Evolutionary conservation across 2,329 filamentous ascomycete genomes (phyloP), one percentile per base, ranked within the genome.

Genomic region (Ascochyta rabiei): DNA sequence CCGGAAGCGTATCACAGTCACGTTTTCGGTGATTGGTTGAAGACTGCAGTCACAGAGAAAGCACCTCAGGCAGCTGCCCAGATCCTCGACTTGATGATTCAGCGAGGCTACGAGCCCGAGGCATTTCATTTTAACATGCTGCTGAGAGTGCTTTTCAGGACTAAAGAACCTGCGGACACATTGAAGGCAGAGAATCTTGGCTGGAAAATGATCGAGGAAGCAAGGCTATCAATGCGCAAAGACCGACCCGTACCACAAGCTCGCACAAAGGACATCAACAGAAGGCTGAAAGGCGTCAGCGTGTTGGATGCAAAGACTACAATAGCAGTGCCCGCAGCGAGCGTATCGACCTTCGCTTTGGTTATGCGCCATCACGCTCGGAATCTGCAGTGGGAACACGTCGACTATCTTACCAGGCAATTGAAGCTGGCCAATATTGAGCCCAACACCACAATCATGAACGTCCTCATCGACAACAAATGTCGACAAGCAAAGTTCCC

Each of bases 21-120:
- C 75, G 90, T 96, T 74, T 89, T 92, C 62, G 89, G 88, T 30
- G 93, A 91, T 66, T 96, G 92, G 93, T 82, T 96, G 68, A 93
- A 93, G 74, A 86, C 89, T 44, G 83, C 96, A 8, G 89, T 96
- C 51, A 88, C 87, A 15, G 84, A 87, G 53, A 81, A 66, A 68
- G 75, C 65, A 6, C 68, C 74, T 4, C 84, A 89, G 52, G 89
- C 88, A 2, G 90, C 91, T 3, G 81, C 84, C 47, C 84, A 85
- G 56, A 90, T 96, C 8, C 79, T 95, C 24, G 83, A 89, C 13
- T 81, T 92, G 59, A 93, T 96, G 89, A 85, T 87, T 63, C 80
- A 83, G 47, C 85, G 84, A 64, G 86, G 86, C 1, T 83, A 92
- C 30, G 80, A 81, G 53, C 86, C 90, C 2, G 86, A 89, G 35